Percentiles rank a stretch among this genome's conserved stretches.
Conservation (phyloP, 139 green algal genomes). For the Desmodesmus armatus region DNA sequence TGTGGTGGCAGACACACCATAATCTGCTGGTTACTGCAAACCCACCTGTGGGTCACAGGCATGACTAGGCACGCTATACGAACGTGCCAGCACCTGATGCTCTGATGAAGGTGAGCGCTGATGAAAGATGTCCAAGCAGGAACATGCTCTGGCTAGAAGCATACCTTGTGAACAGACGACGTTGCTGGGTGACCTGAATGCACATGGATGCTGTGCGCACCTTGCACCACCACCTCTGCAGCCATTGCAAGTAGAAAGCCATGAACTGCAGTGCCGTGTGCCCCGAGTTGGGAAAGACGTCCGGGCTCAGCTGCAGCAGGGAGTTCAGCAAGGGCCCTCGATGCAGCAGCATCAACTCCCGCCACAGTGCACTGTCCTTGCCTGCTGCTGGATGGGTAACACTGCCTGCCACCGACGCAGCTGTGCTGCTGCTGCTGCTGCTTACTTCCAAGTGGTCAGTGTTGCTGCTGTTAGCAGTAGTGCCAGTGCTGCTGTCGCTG, state of each 20-base stretch:
- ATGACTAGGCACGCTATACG: neutral
- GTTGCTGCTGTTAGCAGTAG: too few species aligned
- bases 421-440: too few species aligned
- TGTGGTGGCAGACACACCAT: slow-evolving; percentile 21
- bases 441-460: too few species aligned
- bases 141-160: neutral
- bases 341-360: too few species aligned
- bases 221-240: slow-evolving; percentile 16
- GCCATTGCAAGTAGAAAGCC: slow-evolving; percentile 24
- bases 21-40: neutral
- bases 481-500: too few species aligned
- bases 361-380: too few species aligned
- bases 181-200: neutral
- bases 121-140: neutral
- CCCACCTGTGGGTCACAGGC: neutral
- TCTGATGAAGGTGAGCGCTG: neutral
- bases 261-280: too few species aligned
- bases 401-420: too few species aligned
- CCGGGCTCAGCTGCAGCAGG: too few species aligned
- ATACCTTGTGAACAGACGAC: neutral
- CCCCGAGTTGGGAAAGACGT: too few species aligned
- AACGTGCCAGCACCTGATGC: neutral
- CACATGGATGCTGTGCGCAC: neutral
- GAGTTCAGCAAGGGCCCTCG: too few species aligned
- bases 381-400: too few species aligned